Percentiles rank a stretch among this genome's conserved stretches.
Evolutionary conservation across 2,329 filamentous ascomycete species (phyloP).

Genomic region (Helminthosporium solani): DNA sequence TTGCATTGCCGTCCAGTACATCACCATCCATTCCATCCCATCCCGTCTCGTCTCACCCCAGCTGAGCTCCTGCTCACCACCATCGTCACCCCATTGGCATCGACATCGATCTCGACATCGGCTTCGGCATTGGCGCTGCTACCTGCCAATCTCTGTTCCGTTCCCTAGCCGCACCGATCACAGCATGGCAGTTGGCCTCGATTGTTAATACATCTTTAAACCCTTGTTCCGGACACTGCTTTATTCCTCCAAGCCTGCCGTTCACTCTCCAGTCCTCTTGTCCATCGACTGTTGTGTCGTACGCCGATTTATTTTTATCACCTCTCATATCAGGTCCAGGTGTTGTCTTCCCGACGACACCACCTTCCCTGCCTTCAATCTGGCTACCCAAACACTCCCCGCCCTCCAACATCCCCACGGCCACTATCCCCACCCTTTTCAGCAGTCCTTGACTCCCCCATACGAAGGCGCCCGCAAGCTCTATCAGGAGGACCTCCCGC

Average conservation of each 20-base stretch:
- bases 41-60: constrained; percentile 7
- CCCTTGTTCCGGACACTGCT: constrained; percentile 9
- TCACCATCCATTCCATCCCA: constrained; percentile 13
- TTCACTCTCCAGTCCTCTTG: too few species aligned
- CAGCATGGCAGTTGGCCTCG: background rate
- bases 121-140: background rate
- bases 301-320: too few species aligned
- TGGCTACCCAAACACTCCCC: constrained; percentile 44
- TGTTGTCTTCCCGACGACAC: constrained; percentile 30
- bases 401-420: constrained; percentile 34
- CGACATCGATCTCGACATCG: background rate
- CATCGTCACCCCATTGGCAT: background rate
- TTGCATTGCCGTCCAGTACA: constrained; percentile 12
- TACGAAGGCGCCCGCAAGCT: constrained; percentile 33
- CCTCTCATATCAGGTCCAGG: constrained; percentile 12
- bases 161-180: background rate
- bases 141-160: too few species aligned
- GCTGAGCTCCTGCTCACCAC: constrained; percentile 9
- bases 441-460: constrained; percentile 33
- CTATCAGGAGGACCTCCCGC: constrained; percentile 13
- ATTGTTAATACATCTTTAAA: constrained; percentile 5
- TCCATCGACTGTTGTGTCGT: too few species aligned
- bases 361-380: constrained; percentile 29
- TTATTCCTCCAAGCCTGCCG: too few species aligned
- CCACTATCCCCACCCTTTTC: constrained; percentile 34